Conservation (phyloP, 139 green algal species). For the Parachlorella kessleri region DNA sequence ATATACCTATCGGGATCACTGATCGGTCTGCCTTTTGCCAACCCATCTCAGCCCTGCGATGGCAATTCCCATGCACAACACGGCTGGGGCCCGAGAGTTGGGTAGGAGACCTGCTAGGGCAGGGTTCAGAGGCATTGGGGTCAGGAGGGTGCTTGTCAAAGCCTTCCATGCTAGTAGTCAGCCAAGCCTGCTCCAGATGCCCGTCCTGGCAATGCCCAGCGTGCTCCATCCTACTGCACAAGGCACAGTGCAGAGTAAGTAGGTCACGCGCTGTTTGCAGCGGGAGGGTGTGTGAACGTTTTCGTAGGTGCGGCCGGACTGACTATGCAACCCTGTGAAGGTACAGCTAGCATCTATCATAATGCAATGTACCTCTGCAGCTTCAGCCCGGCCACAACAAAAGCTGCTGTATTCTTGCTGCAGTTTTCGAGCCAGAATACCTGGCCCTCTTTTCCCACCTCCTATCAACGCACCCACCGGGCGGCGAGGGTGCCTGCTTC, state of each 20-base stretch:
- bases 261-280: not conserved
- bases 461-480: not conserved
- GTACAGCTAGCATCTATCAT: not conserved
- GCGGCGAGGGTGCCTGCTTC: constrained; percentile 16
- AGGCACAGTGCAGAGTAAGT: not conserved
- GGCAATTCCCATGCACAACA: no score
- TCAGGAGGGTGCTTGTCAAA: no score
- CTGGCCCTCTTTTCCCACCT: constrained; percentile 8
- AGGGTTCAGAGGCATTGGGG: no score
- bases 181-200: constrained; percentile 3
- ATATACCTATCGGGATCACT: no score
- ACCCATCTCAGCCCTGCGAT: no score
- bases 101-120: no score
- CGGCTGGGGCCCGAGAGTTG: no score
- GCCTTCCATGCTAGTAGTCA: no score
- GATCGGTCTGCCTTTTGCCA: no score
- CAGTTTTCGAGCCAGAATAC: constrained; percentile 28
- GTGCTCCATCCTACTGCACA: constrained; percentile 14
- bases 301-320: not conserved
- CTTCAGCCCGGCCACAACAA: not conserved
- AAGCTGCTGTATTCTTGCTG: not conserved
- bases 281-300: not conserved
- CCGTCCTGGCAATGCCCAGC: not conserved
- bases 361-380: not conserved
- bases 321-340: no score